These are phyloP conservation scores for Cyclotella cryptica DNA, from an alignment of 108 stramenopile genomes.

Conservation along the genomic window DNA sequence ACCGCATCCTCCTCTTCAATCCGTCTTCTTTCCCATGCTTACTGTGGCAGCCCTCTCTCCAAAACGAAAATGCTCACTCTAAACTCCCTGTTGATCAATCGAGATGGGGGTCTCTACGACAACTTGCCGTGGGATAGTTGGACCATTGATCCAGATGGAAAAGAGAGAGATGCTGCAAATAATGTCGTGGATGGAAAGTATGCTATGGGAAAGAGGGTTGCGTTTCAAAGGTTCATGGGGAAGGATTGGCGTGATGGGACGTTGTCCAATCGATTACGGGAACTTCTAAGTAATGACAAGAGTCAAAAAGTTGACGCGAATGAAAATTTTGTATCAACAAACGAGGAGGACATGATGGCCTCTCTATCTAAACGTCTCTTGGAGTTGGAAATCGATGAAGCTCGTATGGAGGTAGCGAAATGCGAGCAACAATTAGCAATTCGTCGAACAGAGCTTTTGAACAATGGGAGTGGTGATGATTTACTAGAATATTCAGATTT, in stretches of 20 bases:
- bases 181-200: conserved; percentile 69
- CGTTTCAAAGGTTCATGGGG: conserved; percentile 86
- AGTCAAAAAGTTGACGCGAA: conserved; percentile 9
- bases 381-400: conserved; percentile 73
- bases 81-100: conserved; percentile 71
- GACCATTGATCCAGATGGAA: conserved; percentile 72
- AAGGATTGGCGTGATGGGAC: conserved; percentile 78
- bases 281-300: conserved; percentile 47
- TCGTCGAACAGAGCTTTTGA: conserved; percentile 17
- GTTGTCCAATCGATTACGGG: conserved; percentile 48
- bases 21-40: conserved; percentile 59
- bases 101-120: conserved; percentile 78
- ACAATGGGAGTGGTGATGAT: background rate
- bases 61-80: conserved; percentile 60
- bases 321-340: conserved; percentile 6
- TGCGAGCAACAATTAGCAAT: conserved; percentile 70
- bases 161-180: conserved; percentile 74
- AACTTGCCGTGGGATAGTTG: conserved; percentile 79
- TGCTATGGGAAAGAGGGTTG: conserved; percentile 85
- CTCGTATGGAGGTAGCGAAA: conserved; percentile 76
- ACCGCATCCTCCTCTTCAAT: conserved; percentile 28
- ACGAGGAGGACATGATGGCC: conserved; percentile 39
- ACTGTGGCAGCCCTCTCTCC: conserved; percentile 51
- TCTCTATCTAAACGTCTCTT: conserved; percentile 67
- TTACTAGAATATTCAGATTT: background rate